These are phyloP conservation scores for Esteya vermicola DNA, from an alignment of 2,329 filamentous ascomycete species.

Conservation along the genomic window DNA sequence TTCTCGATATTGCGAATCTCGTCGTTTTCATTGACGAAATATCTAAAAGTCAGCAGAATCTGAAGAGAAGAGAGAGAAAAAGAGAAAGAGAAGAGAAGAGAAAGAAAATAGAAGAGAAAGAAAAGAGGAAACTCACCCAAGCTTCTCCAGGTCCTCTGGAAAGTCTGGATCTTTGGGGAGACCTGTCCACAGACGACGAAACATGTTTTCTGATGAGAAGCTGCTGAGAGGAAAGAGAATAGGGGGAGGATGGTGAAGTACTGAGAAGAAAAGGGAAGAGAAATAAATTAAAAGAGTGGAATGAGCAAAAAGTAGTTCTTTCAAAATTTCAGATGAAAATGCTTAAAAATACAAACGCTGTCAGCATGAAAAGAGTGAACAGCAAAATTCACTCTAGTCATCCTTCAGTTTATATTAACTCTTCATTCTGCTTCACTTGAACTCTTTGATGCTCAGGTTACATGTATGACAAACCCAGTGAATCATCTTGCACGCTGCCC, in stretches of 20 bases:
- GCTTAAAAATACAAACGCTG: too few species aligned
- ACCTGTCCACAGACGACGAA: conserved; percentile 51
- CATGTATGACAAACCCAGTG: too few species aligned
- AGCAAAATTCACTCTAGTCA: too few species aligned
- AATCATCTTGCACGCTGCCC: too few species aligned
- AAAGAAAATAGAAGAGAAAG: conserved; percentile 3
- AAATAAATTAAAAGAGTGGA: neutral
- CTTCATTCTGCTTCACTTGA: too few species aligned
- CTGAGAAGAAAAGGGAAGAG: neutral
- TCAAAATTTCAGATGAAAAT: too few species aligned
- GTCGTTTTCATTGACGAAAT: conserved; percentile 63
- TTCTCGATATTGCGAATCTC: conserved; percentile 58
- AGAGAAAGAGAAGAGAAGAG: neutral
- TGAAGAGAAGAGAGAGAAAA: too few species aligned
- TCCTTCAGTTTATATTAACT: too few species aligned
- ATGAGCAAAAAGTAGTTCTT: too few species aligned
- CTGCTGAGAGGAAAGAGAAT: neutral
- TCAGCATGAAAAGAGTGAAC: too few species aligned
- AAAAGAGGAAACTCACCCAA: conserved; percentile 46
- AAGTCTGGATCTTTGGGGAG: conserved; percentile 60
- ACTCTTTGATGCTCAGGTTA: too few species aligned
- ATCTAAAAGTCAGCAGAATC: conserved; percentile 31
- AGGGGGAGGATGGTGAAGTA: neutral
- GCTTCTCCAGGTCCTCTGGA: conserved; percentile 46
- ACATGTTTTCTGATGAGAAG: too few species aligned